Conservation (phyloP, 805 yeast species). For the Nakazawaea holstii region DNA sequence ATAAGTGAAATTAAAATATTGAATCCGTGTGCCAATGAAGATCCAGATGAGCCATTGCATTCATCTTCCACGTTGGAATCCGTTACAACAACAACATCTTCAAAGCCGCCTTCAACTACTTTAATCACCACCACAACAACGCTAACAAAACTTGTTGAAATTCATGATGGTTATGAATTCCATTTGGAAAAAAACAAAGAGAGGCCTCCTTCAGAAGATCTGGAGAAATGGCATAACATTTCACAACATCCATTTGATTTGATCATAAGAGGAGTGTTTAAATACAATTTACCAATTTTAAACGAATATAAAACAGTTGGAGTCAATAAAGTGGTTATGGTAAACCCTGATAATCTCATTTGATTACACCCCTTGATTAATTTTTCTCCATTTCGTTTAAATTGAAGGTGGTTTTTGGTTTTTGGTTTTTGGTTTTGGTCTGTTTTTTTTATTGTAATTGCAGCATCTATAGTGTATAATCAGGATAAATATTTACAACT, state of each 20-base stretch:
- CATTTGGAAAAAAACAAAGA: background rate
- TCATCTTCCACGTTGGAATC: constrained; percentile 14
- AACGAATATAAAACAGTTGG: constrained; percentile 49
- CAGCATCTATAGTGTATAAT: too few relatives aligned
- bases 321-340: constrained; percentile 50
- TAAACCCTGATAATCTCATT: constrained; percentile 40
- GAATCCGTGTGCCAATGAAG: constrained; percentile 55
- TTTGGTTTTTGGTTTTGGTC: background rate
- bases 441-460: too few relatives aligned
- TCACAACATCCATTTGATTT: constrained; percentile 80
- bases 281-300: constrained; percentile 68
- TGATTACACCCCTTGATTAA: background rate
- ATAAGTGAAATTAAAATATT: constrained; percentile 65
- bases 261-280: constrained; percentile 75
- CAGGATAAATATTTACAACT: too few relatives aligned
- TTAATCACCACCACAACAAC: background rate
- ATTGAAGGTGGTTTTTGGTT: background rate
- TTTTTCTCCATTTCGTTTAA: background rate
- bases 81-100: background rate
- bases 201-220: constrained; percentile 8
- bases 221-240: constrained; percentile 65
- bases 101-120: background rate
- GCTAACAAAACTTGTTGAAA: too few relatives aligned
- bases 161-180: background rate
- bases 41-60: constrained; percentile 19